Conservation (phyloP, 768 basidiomycete species). For the Mycena crocata region DNA sequence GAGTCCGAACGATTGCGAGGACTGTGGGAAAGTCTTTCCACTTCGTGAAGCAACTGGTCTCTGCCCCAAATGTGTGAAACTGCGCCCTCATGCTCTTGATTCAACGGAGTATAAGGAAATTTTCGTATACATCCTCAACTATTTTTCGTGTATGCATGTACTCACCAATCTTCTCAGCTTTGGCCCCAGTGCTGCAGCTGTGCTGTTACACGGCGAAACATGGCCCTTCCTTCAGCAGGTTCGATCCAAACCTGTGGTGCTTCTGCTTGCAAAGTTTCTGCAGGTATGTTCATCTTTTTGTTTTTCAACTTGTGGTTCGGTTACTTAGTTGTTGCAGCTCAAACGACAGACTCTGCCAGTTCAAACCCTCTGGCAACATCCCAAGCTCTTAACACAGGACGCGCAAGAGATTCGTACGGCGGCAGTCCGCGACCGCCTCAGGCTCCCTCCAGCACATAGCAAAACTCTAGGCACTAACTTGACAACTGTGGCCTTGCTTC, state of each 20-base stretch:
- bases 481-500: neutral
- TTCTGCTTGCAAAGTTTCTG: neutral
- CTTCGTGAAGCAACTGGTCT: neutral
- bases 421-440: neutral
- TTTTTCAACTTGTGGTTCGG: neutral
- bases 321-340: neutral
- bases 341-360: neutral
- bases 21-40: neutral
- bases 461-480: neutral
- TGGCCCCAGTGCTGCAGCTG: slow-evolving; percentile 2
- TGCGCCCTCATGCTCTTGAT: neutral
- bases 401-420: neutral
- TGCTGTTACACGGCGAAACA: neutral
- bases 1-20: neutral
- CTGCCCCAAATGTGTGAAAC: neutral
- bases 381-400: neutral
- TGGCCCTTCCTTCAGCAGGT: neutral
- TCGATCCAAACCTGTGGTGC: neutral
- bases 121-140: too few relatives aligned
- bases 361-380: neutral
- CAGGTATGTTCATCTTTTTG: neutral
- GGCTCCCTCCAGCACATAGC: neutral
- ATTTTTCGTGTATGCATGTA: too few relatives aligned
- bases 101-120: neutral
- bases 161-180: too few relatives aligned